Base-by-base conservation (phyloP, 2,329 filamentous ascomycete species). In the Didymella glomerata region DNA sequence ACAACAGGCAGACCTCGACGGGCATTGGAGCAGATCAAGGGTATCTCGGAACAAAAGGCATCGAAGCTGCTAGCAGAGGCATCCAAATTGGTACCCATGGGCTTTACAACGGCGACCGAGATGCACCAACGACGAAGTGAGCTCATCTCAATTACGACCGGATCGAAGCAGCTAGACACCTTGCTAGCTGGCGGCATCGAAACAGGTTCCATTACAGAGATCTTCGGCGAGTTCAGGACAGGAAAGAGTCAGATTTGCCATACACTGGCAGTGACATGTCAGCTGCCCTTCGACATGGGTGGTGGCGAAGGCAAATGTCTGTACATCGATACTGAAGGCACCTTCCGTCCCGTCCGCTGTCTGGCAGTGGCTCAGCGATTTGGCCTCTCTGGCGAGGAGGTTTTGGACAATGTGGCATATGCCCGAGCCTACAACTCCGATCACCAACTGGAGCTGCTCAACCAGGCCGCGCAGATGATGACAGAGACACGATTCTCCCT, bases 181-280 rank as follows among this genome's bases (percentile, higher is more conserved):
- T 83, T 99, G 22, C 86, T 99, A 16, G 95, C 94, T 28, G 95
- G 95, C 69, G 95, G 95, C 58, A 86, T 99, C 49, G 96, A 99
- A 79, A 99, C 95, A 0, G 96, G 96, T 44, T 98, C 93, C 9
- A 96, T 99, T 53, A 99, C 96, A 0, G 96, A 99, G 79, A 89
- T 99, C 3, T 99, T 99, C 74, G 95, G 95, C 74, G 95, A 99
- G 78, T 99, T 99, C 75, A 86, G 95, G 70, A 99, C 95, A 0
- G 96, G 95, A 77, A 99, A 99, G 81, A 97, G 93, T 82, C 95
- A 99, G 78, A 94, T 99, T 57, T 99, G 95, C 71, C 96, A 99
- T 77, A 99, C 95, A 0, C 84, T 99, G n/a, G 95, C 96, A 0
- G 95, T 99, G 28, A 99, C 95, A 46, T 99, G 96, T 75, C 95